Evolutionary conservation across 2,329 filamentous ascomycete species (phyloP).

Genomic region (Verticillium klebahnii): DNA sequence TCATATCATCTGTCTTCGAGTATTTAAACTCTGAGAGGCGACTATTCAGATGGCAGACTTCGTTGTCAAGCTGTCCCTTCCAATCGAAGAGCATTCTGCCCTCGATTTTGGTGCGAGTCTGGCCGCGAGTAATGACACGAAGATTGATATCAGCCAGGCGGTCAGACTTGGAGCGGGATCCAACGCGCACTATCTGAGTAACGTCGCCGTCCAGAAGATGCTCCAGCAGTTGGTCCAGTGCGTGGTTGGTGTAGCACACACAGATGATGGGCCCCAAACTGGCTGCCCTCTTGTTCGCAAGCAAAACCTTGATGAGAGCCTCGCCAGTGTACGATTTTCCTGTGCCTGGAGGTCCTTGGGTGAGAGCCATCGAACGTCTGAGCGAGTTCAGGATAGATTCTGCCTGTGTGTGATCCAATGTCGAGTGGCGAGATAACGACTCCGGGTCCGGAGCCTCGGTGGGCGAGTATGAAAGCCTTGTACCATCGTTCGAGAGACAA

Average conservation of each 20-base stretch:
- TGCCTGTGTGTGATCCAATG: constrained; percentile 47
- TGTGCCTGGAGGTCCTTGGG: constrained; percentile 68
- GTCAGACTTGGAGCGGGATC: constrained; percentile 52
- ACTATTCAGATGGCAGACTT: too few species aligned
- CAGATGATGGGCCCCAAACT: constrained; percentile 43
- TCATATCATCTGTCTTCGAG: too few species aligned
- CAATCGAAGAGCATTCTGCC: too few species aligned
- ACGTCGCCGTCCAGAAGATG: constrained; percentile 46
- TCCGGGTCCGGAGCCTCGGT: background rate
- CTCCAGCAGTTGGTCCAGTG: constrained; percentile 54
- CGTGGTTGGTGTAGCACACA: constrained; percentile 45
- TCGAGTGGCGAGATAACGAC: constrained; percentile 7
- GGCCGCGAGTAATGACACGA: constrained; percentile 23
- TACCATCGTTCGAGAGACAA: background rate
- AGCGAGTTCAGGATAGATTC: constrained; percentile 49
- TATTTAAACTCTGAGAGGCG: too few species aligned
- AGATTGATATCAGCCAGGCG: constrained; percentile 47
- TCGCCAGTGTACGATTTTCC: constrained; percentile 62
- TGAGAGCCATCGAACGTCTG: constrained; percentile 49
- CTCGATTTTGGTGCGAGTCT: too few species aligned
- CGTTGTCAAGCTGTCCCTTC: too few species aligned
- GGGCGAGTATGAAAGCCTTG: background rate
- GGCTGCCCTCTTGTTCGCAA: constrained; percentile 34
- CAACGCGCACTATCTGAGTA: constrained; percentile 55
- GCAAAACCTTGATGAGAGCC: constrained; percentile 50